These are phyloP conservation scores for Gossypium trilobum DNA, from an alignment of 441 rosid species.

Conservation along the genomic window DNA sequence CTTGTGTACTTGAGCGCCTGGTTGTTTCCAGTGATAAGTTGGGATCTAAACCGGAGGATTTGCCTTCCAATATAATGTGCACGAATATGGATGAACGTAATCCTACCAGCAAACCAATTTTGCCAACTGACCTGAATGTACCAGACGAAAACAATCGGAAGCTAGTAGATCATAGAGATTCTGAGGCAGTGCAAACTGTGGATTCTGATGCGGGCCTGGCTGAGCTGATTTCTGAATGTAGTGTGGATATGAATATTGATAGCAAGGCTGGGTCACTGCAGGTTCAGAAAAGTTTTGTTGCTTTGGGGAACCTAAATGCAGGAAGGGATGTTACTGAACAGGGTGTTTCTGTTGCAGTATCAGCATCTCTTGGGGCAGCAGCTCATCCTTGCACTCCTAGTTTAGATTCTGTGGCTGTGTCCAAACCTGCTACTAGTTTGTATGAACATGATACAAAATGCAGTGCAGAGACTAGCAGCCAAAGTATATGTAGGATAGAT, in stretches of 20 bases:
- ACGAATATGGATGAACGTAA: constrained; percentile 33
- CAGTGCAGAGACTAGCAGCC: constrained; percentile 18
- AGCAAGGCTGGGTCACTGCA: background rate
- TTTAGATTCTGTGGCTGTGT: constrained; percentile 27
- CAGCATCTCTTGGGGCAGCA: constrained; percentile 20
- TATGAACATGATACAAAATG: constrained; percentile 8
- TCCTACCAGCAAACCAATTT: constrained; percentile 20
- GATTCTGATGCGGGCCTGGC: constrained; percentile 27
- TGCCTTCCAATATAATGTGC: constrained; percentile 24
- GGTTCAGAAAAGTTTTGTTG: constrained; percentile 19
- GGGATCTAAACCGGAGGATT: constrained; percentile 34
- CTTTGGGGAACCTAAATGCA: constrained; percentile 19
- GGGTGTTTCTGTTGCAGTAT: constrained; percentile 24
- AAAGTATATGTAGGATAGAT: constrained; percentile 29
- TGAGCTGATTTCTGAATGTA: constrained; percentile 19
- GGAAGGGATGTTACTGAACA: constrained; percentile 22
- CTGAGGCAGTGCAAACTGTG: constrained; percentile 23
- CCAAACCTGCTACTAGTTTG: constrained; percentile 22
- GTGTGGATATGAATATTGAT: background rate
- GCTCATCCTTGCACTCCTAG: constrained; percentile 27
- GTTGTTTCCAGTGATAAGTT: constrained; percentile 37
- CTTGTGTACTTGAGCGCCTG: constrained; percentile 46
- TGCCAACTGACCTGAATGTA: constrained; percentile 30
- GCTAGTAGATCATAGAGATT: constrained; percentile 22
- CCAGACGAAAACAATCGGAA: constrained; percentile 31